Evolutionary conservation across 2,329 filamentous ascomycete species (phyloP), one percentile per base, ranked within the genome.

Genomic region (Penicillium hesseltinei): DNA sequence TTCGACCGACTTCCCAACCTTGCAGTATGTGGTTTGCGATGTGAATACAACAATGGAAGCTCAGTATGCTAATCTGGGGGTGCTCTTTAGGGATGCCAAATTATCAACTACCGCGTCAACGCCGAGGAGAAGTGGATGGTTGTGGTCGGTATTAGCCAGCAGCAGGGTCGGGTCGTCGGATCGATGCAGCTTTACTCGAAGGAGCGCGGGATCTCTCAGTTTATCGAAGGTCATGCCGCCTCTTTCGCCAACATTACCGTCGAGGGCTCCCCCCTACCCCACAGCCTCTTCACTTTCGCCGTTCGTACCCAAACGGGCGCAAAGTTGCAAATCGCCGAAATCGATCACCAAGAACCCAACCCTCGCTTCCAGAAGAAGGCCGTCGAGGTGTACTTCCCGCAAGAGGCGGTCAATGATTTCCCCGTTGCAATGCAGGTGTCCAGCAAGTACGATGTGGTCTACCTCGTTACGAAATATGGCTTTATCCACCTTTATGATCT

Each of bases 401-500:
- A 91, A 46, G 94, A 99, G 78, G 94, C 94, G 11, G 89, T 88
- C 62, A 97, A 94, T 75, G 94, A 99, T 74, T 99, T 99, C 81
- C 94, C 95, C 2, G 94, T 99, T 55, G 92, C 93, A 19, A 94
- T 99, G 80, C 95, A 99, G 78, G 88, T 99, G 46, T 97, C 94
- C 4, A 88, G 91, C 71, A 96, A 94, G 78, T 99, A 99, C 77
- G 93, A 92, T 71, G 87, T 99, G 72, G 88, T 99, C 70, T 97
- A 97, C 78, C 86, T 99, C 70, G 91, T 99, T 62, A 99, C 94
- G 56, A 99, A 99, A 77, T 99, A 97, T 71, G 94, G 94, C 52
- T 99, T 97, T 79, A 97, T 99, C 69, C 94, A 99, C 78, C 85
- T 99, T 25, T 97, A 99, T 78, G 95, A 99, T 71, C 86, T 99